Base-by-base conservation (phyloP, 768 basidiomycete genomes). In the Nevesoporus exiguus region DNA sequence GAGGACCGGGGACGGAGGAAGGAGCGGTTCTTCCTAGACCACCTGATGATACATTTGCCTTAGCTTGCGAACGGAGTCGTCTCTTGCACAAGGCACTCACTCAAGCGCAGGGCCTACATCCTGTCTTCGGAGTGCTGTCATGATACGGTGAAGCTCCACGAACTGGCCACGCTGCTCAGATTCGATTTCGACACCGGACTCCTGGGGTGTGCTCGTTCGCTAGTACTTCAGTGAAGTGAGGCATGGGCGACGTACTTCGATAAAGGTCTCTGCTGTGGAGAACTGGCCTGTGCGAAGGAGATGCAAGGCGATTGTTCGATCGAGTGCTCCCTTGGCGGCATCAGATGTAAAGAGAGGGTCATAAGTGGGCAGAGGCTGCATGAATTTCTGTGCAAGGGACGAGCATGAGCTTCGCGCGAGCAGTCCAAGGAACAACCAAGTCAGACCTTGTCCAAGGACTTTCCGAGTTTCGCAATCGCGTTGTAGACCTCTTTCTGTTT, bases 401-500 rank as follows among this genome's bases (percentile, higher is more conserved):
- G 42, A 65, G 41, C 29, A 44, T 25, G 30, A 45, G 42, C 47
- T 30, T 17, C 33, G 41, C 42, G 29, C 19, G n/a, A 42, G 39
- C 22, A 9, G 13, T 11, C 39, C n/a, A 39, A 25, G 24, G 27
- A 27, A 36, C 13, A 39, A 60, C 24, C 8, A 25, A 44, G 24
- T 55, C 77, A 40, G 52, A 90, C 96, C 86, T 97, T 98, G 66
- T 98, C 96, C 66, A 98, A 70, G 0, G 84, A 80, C 72, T 94
- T 98, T 27, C 91, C 92, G 34, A 95, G 77, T 60, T 83, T 82
- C 25, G 84, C 81, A 9, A 97, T 71, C 3, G 85, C 83, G 19
- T 78, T 81, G 62, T 95, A 91, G 31, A 93, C 79, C 61, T 94
- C 93, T 70, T 95, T 98, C 76, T 94, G 86, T 3, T 86, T 80